Evolutionary conservation across 1,284 basidiomycete species (phyloP).

Genomic region (Malassezia pachydermatis): DNA sequence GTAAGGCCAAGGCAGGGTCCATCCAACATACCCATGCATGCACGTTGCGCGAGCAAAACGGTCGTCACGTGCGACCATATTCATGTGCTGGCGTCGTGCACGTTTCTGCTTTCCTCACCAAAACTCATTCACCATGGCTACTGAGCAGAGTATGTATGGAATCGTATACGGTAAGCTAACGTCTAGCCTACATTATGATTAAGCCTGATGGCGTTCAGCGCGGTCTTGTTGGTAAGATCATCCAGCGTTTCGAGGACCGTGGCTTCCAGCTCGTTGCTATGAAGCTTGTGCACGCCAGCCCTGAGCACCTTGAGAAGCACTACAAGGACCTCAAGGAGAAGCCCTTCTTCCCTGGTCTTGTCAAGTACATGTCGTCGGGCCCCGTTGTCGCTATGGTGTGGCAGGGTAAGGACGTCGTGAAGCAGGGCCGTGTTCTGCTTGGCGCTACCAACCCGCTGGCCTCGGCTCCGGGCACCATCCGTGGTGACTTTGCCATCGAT

Average conservation of each 20-base stretch:
- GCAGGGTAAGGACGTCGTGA: slow-evolving; percentile 65
- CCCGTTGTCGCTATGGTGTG: slow-evolving; percentile 96
- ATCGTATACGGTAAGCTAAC: not conserved
- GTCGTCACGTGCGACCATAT: not conserved
- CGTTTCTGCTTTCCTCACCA: not conserved
- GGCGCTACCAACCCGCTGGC: slow-evolving; percentile 92
- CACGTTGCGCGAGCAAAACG: not conserved
- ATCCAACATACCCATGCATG: not conserved
- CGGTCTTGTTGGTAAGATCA: slow-evolving; percentile 42
- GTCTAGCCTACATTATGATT: slow-evolving; percentile 45
- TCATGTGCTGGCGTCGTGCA: not conserved
- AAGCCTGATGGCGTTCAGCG: slow-evolving; percentile 41
- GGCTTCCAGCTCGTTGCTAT: slow-evolving; percentile 27
- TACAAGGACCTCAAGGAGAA: slow-evolving; percentile 48
- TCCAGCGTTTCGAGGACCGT: slow-evolving; percentile 33
- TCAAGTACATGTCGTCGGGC: slow-evolving; percentile 64
- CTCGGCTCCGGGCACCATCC: slow-evolving; percentile 57
- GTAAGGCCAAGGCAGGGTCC: not conserved
- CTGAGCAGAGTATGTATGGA: slow-evolving; percentile 13
- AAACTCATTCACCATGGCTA: slow-evolving; percentile 8
- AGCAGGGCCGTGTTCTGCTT: slow-evolving; percentile 73
- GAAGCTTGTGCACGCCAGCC: slow-evolving; percentile 18
- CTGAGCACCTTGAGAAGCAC: slow-evolving; percentile 47
- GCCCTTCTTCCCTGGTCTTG: slow-evolving; percentile 47
- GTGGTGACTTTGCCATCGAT: slow-evolving; percentile 59